These are phyloP conservation scores for Wickerhamiella sorbophila DNA, from an alignment of 805 yeast species.

Conservation along the genomic window DNA sequence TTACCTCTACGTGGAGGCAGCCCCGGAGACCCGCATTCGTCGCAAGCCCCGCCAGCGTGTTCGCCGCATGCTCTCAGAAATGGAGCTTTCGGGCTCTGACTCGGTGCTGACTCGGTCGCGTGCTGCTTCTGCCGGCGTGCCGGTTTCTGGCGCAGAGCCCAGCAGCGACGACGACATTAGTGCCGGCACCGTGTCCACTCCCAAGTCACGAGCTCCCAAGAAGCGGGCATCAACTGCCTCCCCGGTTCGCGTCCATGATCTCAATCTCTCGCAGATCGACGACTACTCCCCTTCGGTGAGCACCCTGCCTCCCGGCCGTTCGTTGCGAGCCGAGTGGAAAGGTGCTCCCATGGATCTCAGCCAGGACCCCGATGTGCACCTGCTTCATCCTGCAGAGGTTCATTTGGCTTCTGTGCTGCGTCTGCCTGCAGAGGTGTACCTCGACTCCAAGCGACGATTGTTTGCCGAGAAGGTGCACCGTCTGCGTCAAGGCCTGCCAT, in stretches of 20 bases:
- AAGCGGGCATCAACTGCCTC: constrained; percentile 1
- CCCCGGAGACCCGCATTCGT: constrained; percentile 5
- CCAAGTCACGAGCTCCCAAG: neutral
- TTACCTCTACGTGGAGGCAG: constrained; percentile 12
- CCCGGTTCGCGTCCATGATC: constrained; percentile 27
- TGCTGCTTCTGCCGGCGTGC: constrained; percentile 1
- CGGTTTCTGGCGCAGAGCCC: constrained; percentile 3
- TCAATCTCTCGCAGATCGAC: constrained; percentile 33
- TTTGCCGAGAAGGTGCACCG: constrained; percentile 82
- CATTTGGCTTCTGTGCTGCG: constrained; percentile 76
- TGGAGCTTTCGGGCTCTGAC: neutral
- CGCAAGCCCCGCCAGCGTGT: constrained; percentile 7
- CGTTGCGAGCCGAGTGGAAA: constrained; percentile 89
- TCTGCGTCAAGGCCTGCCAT: constrained; percentile 52
- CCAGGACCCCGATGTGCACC: constrained; percentile 53
- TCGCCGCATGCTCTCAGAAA: constrained; percentile 5
- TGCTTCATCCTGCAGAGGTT: constrained; percentile 85
- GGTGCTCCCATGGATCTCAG: constrained; percentile 92
- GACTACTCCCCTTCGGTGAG: constrained; percentile 66
- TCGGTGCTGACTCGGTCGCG: constrained; percentile 3
- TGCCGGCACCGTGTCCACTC: neutral
- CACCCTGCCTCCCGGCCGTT: constrained; percentile 52
- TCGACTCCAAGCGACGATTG: constrained; percentile 63
- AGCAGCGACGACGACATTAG: constrained; percentile 2
- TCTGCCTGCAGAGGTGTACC: constrained; percentile 72